Base-by-base conservation (phyloP, 306 rosid genomes). In the Glycyrrhiza uralensis region DNA sequence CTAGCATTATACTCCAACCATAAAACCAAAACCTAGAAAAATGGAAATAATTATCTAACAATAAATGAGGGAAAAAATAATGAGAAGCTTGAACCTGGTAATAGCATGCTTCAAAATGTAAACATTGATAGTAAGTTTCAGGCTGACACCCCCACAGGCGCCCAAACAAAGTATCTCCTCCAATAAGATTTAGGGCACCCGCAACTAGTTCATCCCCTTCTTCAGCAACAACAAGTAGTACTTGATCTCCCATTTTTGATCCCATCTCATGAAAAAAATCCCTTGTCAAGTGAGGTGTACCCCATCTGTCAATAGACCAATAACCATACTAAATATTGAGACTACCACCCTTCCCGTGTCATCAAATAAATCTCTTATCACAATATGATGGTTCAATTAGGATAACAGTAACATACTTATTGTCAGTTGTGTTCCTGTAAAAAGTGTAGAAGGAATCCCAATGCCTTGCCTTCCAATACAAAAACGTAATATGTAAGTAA, bases 101-200 rank as follows among this genome's bases (percentile, higher is more conserved):
- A 77, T 93, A 93, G 69, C 98, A 93, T 50, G 98, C 93, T 87
- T 93, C 98, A 83, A 93, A 93, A 85, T 93, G 98, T 80, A 91
- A 75, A 79, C 96, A 80, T 55, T 97, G 98, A 73, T 87, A 93
- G 81, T 89, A 86, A 56, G 83, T 69, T 49, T 50, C 76, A n/a
- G 93, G 89, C 20, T 60, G 87, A 74, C 98, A 89, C 17, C 98
- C 98, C 98, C 97, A 93, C 46, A 93, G 86, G 57, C 96, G 96
- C 69, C 98, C 98, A 70, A 52, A 93, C 85, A 93, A 75, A 11
- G 96, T 83, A 83, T 93, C 98, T 69, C 98, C 98, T 71, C 98
- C 98, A 1, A 93, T 85, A 55, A 93, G 92, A 83, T 93, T 93
- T 59, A 93, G 92, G 72, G 97, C 98, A 76, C 98, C 97, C 1